Percentiles rank a stretch among this genome's conserved stretches.
phyloP scores from a whole-genome alignment of 2,329 filamentous ascomycete species.

The Penicillium sp. region DNA sequence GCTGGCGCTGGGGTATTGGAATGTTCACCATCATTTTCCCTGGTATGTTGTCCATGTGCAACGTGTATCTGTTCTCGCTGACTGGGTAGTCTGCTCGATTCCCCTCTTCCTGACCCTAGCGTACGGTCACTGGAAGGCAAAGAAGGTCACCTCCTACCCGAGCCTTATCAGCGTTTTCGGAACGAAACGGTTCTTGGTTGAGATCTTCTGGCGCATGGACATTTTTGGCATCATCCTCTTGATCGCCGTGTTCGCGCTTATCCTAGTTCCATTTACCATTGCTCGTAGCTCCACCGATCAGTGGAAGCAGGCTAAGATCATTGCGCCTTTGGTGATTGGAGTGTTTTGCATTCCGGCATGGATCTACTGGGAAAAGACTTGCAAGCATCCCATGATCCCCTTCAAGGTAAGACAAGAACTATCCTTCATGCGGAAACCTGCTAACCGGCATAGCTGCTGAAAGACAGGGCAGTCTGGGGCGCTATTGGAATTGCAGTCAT shows the following conservation, averaged over 20 bases:
- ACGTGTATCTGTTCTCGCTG: not conserved
- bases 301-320: constrained; percentile 58
- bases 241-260: constrained; percentile 56
- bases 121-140: constrained; percentile 58
- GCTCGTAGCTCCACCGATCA: constrained; percentile 55
- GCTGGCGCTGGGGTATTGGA: constrained; percentile 67
- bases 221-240: constrained; percentile 58
- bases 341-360: constrained; percentile 56
- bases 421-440: not conserved
- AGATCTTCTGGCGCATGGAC: constrained; percentile 64
- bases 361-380: constrained; percentile 59
- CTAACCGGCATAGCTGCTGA: constrained; percentile 51
- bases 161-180: constrained; percentile 52
- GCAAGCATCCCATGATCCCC: constrained; percentile 61
- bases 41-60: constrained; percentile 20
- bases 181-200: constrained; percentile 37
- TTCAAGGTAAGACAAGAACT: constrained; percentile 48
- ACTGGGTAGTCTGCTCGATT: constrained; percentile 50
- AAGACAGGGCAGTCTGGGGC: constrained; percentile 68
- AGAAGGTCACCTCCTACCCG: constrained; percentile 53
- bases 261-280: constrained; percentile 63
- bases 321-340: constrained; percentile 58
- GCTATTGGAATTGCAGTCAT: constrained; percentile 60
- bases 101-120: constrained; percentile 60
- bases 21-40: constrained; percentile 69